These are phyloP conservation scores for Hymenoscyphus occultus DNA, from an alignment of 2,329 filamentous ascomycete genomes.

Conservation along the genomic window DNA sequence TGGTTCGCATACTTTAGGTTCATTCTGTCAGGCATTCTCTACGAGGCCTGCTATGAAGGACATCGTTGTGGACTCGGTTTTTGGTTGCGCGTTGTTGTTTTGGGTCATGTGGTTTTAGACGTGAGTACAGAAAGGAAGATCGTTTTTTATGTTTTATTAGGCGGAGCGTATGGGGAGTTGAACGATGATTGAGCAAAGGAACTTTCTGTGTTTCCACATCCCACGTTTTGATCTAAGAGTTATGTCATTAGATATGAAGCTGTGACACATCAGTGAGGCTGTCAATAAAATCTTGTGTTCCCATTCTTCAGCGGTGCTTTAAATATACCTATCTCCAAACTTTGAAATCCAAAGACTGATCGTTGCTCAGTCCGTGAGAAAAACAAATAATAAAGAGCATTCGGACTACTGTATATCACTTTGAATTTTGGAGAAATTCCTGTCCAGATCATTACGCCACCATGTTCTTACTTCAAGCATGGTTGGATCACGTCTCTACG, in stretches of 20 bases:
- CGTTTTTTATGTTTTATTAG: not conserved
- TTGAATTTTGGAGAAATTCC: not conserved
- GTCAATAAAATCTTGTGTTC: not conserved
- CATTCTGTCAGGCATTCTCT: not conserved
- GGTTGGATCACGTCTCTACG: not conserved
- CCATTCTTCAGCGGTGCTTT: not conserved
- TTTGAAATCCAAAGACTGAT: not conserved
- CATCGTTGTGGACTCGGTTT: not conserved
- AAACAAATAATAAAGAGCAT: too few relatives aligned
- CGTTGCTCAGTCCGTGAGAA: too few relatives aligned
- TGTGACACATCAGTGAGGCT: not conserved
- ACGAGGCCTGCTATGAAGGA: not conserved
- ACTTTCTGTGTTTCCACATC: constrained; percentile 2
- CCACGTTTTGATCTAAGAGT: not conserved
- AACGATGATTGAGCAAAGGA: not conserved
- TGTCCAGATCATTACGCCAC: not conserved
- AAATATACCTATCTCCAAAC: not conserved
- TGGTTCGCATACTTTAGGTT: not conserved
- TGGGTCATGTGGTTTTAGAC: not conserved
- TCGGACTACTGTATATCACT: not conserved
- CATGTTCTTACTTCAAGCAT: not conserved
- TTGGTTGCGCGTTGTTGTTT: not conserved
- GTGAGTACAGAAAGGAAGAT: not conserved
- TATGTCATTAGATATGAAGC: not conserved
- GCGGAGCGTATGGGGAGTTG: not conserved